Conservation (phyloP, 495 filamentous ascomycete species). For the Penicillium egyptiacum region DNA sequence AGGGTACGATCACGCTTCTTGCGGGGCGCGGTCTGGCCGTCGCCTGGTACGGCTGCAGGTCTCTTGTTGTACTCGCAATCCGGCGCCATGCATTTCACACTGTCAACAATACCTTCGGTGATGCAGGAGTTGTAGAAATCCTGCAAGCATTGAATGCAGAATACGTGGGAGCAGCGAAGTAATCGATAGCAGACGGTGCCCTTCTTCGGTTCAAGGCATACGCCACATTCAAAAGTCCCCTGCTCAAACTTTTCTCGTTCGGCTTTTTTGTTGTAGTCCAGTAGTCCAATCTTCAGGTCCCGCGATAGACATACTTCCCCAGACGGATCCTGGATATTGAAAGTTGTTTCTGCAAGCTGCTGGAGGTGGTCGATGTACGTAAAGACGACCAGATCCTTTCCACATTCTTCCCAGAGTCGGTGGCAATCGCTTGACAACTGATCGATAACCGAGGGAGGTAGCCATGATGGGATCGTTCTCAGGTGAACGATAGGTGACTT, state of each 20-base stretch:
- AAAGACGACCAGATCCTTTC: conserved; percentile 73
- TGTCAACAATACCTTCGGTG: conserved; percentile 74
- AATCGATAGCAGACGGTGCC: conserved; percentile 76
- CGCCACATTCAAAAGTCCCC: conserved; percentile 84
- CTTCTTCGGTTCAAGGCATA: conserved; percentile 94
- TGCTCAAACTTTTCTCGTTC: conserved; percentile 73
- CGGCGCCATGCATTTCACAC: conserved; percentile 74
- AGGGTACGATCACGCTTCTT: conserved; percentile 63
- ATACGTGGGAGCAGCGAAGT: conserved; percentile 81
- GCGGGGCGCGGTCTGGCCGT: conserved; percentile 28
- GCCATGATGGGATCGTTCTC: conserved; percentile 66
- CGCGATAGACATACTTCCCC: conserved; percentile 41
- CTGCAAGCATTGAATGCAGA: conserved; percentile 79
- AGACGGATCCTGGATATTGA: conserved; percentile 61
- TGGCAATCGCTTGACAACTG: conserved; percentile 60
- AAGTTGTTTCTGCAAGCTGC: conserved; percentile 72
- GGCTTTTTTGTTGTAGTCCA: conserved; percentile 76
- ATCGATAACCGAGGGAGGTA: conserved; percentile 57
- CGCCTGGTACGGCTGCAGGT: conserved; percentile 17
- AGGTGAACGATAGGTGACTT: conserved; percentile 66
- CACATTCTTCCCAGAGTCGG: conserved; percentile 79
- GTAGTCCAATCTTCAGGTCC: conserved; percentile 67
- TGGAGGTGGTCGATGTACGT: conserved; percentile 86
- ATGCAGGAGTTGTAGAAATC: conserved; percentile 90
- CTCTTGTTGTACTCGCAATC: conserved; percentile 66